Evolutionary conservation across 352 stramenopile species (phyloP), one percentile per base, ranked within the genome.

Genomic region (Pythium oligandrum): DNA sequence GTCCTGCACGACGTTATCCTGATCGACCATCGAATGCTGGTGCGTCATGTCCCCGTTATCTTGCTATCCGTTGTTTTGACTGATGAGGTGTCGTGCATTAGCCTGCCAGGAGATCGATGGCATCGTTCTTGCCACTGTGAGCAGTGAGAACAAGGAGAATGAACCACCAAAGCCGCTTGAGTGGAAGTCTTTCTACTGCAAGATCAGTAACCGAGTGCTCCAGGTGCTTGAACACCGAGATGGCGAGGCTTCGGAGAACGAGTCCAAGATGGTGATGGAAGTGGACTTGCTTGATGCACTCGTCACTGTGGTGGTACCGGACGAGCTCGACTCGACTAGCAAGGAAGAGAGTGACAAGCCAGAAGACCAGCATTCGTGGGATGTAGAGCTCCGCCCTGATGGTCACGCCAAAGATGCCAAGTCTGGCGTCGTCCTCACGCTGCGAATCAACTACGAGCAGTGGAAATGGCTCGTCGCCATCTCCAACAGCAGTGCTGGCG

Each of bases 401-500:
- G 50, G 53, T 63, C 39, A 42, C 10, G 31, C 34, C 4, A 31
- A 8, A 1, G 44, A 38, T 4, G 36, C 42, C 42, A 30, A 8
- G 6, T 6, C 31, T 8, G 8, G 11, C 42, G n/a, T 7, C 42
- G 6, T 6, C 42, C 45, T 34, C 6, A 57, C 55, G 26, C 63
- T 89, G 48, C 75, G 72, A 6, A 83, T 88, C 37, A 66, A 69
- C 4, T 64, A 78, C 30, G 64, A 53, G 12, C 68, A 88, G 44
- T 90, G 79, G 79, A 70, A 67, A 57, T 90, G 79, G 79, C 63
- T 89, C 37, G 70, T 71, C 3, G 74, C 74, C 1, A 40, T 89
- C 31, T 83, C 74, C 51, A 89, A 89, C 58, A 66, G 60, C 30
- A 64, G 56, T 32, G 76, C 73, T 30, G 78, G 75, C 44, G 45